Base-by-base conservation (phyloP, 75 land plant species). In the Gnetum montanum region DNA sequence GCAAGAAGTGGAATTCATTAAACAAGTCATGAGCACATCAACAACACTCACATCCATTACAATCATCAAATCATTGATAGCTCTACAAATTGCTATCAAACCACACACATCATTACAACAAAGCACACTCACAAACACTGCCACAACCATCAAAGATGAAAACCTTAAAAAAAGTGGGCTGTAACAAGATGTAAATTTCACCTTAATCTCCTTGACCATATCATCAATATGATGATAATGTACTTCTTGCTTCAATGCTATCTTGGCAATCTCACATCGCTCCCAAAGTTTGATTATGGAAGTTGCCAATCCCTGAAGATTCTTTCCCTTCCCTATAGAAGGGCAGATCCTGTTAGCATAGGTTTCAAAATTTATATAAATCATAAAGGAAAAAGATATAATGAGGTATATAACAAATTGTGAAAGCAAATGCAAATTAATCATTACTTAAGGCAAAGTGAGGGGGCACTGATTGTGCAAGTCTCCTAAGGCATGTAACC, bases 181-280 rank as follows among this genome's bases (percentile, higher is more conserved):
- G n/a, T n/a, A n/a, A n/a, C n/a, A n/a, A 33, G 55, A 5, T 18
- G 22, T 30, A 10, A 8, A 30, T 69, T 78, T 47, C 8, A 94
- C 96, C 88, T 86, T 86, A 48, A 90, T 49, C 56, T 95, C 99
- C 60, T 90, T 84, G 58, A 84, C 86, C 92, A 95, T 95, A 54
- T 75, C 28, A 50, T 86, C 79, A 66, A 77, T 74, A 53, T 74
- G 75, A 7, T 79, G 83, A 36, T 86, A 86, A 61, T 86, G 92
- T 0, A 90, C 93, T 35, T 92, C 99, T 64, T 76, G 75, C 67
- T 95, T 95, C 36, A 95, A 52, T 5, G 83, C 97, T 75, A 95
- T 81, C 47, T 95, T 95, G 6, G 80, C 99, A 72, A 95, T 68
- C 58, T 90, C 97, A 70, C 86, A 79, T 56, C 73, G 84, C 46